Percentiles rank a stretch among this genome's conserved stretches.
Conservation (phyloP, 2,329 filamentous ascomycete species). For the Fusarium sp. region DNA sequence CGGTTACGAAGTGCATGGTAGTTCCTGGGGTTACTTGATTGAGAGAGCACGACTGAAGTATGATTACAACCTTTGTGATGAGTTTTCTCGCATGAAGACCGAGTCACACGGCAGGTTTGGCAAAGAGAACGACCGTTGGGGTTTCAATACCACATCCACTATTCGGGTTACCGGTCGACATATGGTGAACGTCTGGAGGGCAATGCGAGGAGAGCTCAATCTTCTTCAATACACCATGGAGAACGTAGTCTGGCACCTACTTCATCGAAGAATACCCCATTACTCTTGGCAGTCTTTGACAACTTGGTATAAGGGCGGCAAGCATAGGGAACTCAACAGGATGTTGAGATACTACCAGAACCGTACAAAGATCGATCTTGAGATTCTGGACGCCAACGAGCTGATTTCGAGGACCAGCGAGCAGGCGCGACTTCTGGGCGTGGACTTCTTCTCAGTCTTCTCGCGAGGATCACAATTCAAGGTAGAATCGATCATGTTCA, state of each 20-base stretch:
- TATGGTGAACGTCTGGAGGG: conserved; percentile 96
- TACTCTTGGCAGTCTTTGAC: conserved; percentile 84
- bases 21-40: conserved; percentile 95
- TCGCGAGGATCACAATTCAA: conserved; percentile 97
- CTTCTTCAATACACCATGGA: conserved; percentile 95
- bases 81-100: conserved; percentile 87
- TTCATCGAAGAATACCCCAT: conserved; percentile 88
- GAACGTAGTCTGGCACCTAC: conserved; percentile 89
- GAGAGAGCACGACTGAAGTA: conserved; percentile 87
- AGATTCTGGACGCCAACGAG: conserved; percentile 90
- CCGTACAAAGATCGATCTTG: conserved; percentile 82
- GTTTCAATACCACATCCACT: conserved; percentile 91
- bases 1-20: conserved; percentile 92
- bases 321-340: conserved; percentile 73
- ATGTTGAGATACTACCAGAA: conserved; percentile 80
- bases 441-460: conserved; percentile 97
- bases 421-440: conserved; percentile 88
- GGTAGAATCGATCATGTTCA: conserved; percentile 98
- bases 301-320: conserved; percentile 77
- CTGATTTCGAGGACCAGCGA: conserved; percentile 89
- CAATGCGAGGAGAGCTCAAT: conserved; percentile 92
- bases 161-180: conserved; percentile 93
- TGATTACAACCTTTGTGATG: conserved; percentile 89
- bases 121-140: conserved; percentile 89
- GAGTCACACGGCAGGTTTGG: conserved; percentile 85